Percentiles rank a stretch among this genome's conserved stretches.
Evolutionary conservation across 768 basidiomycete genomes (phyloP).

Genomic region (Lactifluus subvellereus): DNA sequence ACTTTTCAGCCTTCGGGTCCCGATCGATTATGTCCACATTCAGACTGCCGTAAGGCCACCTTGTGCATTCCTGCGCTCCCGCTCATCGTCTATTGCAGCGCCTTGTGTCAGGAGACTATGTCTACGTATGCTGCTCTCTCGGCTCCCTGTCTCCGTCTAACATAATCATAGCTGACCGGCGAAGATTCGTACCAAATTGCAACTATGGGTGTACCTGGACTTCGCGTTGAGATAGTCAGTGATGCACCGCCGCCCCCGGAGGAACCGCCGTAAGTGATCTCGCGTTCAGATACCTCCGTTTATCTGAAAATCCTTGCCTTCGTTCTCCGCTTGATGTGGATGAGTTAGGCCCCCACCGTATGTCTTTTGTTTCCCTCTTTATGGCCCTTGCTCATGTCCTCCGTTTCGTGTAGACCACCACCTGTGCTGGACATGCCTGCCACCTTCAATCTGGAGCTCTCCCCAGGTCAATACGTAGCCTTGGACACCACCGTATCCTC

Average conservation of each 20-base stretch:
- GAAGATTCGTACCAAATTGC: constrained; percentile 90
- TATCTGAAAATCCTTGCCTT: neutral
- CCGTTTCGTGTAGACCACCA: constrained; percentile 39
- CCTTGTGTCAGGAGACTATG: constrained; percentile 74
- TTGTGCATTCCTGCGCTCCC: neutral
- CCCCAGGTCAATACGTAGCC: constrained; percentile 72
- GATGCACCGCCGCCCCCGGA: constrained; percentile 83
- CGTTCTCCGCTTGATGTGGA: neutral
- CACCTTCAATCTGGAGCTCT: constrained; percentile 74
- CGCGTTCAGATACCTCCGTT: neutral
- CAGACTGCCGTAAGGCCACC: constrained; percentile 64
- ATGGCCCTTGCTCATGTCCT: neutral
- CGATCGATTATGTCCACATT: constrained; percentile 81
- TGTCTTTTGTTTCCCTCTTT: constrained; percentile 25
- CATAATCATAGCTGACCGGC: constrained; percentile 52
- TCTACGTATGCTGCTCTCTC: constrained; percentile 53
- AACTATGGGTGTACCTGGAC: constrained; percentile 73
- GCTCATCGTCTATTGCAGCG: constrained; percentile 41
- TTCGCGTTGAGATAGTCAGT: constrained; percentile 80
- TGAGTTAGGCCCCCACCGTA: constrained; percentile 45
- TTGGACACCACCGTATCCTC: constrained; percentile 76
- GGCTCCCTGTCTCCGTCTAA: constrained; percentile 18
- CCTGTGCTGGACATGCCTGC: constrained; percentile 86
- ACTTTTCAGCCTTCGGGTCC: constrained; percentile 68
- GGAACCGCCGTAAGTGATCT: constrained; percentile 65